Conservation (phyloP, 2,329 filamentous ascomycete genomes). For the Xylariaceae sp. region DNA sequence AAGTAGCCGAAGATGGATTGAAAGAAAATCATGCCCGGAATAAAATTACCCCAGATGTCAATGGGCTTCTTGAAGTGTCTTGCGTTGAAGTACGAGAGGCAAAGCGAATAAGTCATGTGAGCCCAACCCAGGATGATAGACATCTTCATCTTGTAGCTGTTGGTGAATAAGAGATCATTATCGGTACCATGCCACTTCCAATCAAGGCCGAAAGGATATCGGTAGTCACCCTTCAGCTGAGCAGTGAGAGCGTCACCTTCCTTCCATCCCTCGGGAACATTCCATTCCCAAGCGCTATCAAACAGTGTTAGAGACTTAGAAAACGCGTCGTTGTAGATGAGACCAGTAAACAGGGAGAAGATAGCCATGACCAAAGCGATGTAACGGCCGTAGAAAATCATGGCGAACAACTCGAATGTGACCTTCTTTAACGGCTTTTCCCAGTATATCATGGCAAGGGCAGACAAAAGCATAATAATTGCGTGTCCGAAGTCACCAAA, state of each 20-base stretch:
- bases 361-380: constrained; percentile 98
- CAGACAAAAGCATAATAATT: constrained; percentile 82
- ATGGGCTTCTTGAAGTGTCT: constrained; percentile 93
- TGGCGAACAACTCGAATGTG: constrained; percentile 89
- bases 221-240: constrained; percentile 72
- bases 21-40: constrained; percentile 99
- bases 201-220: constrained; percentile 94
- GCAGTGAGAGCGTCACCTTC: constrained; percentile 69
- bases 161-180: constrained; percentile 92
- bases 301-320: constrained; percentile 92
- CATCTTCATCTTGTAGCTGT: constrained; percentile 99
- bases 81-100: constrained; percentile 90
- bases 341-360: constrained; percentile 95
- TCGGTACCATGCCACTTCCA: constrained; percentile 97
- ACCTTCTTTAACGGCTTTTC: constrained; percentile 94
- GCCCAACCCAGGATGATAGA: constrained; percentile 96
- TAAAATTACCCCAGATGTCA: constrained; percentile 96
- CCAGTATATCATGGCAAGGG: constrained; percentile 93
- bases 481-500: constrained; percentile 98
- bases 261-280: constrained; percentile 69
- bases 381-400: constrained; percentile 99
- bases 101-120: constrained; percentile 98
- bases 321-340: constrained; percentile 98
- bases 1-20: constrained; percentile 98
- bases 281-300: constrained; percentile 85